Percentiles rank a stretch among this genome's conserved stretches.
Evolutionary conservation across 495 filamentous ascomycete species (phyloP).

Genomic region (Neurospora sp.): DNA sequence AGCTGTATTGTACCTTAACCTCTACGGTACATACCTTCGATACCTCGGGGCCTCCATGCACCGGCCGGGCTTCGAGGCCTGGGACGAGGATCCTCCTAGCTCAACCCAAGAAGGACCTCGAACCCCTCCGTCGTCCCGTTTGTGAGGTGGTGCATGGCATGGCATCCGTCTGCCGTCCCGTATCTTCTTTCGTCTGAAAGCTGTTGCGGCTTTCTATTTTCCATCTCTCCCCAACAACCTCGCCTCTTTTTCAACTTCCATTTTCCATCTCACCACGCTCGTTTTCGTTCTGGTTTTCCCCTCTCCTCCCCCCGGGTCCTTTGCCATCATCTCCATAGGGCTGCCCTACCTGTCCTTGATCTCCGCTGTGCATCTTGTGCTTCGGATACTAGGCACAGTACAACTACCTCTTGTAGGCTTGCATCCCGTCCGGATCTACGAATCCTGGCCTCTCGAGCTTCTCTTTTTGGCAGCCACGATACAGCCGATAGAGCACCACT

Average conservation of each 20-base stretch:
- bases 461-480: not conserved
- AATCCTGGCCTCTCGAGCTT: not conserved
- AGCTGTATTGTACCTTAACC: not conserved
- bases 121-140: not conserved
- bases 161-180: not conserved
- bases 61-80: not conserved
- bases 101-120: not conserved
- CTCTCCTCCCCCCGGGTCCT: not conserved
- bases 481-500: not conserved
- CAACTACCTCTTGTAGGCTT: not conserved
- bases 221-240: not conserved
- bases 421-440: not conserved
- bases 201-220: not conserved
- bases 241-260: not conserved
- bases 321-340: not conserved
- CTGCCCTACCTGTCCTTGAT: not conserved
- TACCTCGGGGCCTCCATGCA: not conserved
- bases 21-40: not conserved
- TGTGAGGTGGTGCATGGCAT: not conserved
- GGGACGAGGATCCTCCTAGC: not conserved
- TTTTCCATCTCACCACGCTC: slow-evolving; percentile 5
- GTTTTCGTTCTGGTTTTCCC: not conserved
- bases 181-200: not conserved
- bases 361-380: not conserved
- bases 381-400: not conserved